Evolutionary conservation across 2,329 filamentous ascomycete genomes (phyloP), one percentile per base, ranked within the genome.

Genomic region (Zopfia rhizophila): DNA sequence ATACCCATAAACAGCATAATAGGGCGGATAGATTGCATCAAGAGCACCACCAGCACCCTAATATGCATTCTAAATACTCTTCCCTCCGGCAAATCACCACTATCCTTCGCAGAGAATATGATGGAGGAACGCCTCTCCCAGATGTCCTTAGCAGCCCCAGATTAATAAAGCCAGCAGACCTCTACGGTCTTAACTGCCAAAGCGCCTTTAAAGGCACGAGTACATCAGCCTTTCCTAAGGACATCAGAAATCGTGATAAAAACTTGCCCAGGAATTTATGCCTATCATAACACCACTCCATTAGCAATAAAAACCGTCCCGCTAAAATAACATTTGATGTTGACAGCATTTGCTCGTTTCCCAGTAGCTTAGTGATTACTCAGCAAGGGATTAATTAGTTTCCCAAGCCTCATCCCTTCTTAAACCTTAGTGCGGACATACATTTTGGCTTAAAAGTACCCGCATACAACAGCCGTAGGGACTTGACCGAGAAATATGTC

Each of bases 1-100:
- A 28, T 38, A 38, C 22, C 5, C 3, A 38, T 16, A 16, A 38
- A 16, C n/a, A 38, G 36, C 14, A 38, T 19, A n/a, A 13, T 27
- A n/a, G 17, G 16, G 36, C 11, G 16, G 27, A 12, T 29, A 29
- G 27, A 29, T 16, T 12, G 16, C 27, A 29, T 12, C 27, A 29
- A 16, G 27, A 29, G 27, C 27, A 29, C 27, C 27, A 29, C 27
- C 27, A 29, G 27, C 27, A 16, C 27, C n/a, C 27, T 29, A 16
- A 29, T 16, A 16, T 29, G 16, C 27, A 29, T 16, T 29, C 27
- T 29, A 16, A 12, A 29, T 29, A 16, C 16, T 29, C 27, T 12
- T 29, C 27, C 6, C 16, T 29, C n/a, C n/a, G 16, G 27, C n/a
- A 29, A 16, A 29, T 27, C n/a, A 27, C 24, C 8, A 8, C 8